These are phyloP conservation scores for Endoconidiophora laricicola DNA, from an alignment of 2,329 filamentous ascomycete genomes.

Conservation along the genomic window DNA sequence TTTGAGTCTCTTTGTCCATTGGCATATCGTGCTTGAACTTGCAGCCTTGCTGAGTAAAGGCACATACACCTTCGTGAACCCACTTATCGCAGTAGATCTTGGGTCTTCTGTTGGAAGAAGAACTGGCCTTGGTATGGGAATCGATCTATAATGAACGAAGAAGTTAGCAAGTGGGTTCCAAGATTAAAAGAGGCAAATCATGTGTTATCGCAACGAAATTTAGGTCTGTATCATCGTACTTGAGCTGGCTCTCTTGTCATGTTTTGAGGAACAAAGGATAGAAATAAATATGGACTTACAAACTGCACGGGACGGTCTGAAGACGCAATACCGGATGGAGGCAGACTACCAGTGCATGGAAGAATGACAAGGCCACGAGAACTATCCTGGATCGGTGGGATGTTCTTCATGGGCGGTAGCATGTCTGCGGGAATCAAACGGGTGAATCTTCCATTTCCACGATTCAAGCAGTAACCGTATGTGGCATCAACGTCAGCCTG, in stretches of 20 bases:
- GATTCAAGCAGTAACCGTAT: slow-evolving; percentile 35
- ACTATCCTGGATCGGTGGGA: slow-evolving; percentile 26
- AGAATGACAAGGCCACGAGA: slow-evolving; percentile 31
- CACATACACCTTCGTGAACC: slow-evolving; percentile 73
- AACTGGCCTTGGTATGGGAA: not conserved
- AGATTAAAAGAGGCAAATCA: not conserved
- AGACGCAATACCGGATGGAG: slow-evolving; percentile 20
- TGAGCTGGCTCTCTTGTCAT: no score
- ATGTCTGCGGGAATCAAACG: slow-evolving; percentile 38
- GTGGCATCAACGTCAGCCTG: slow-evolving; percentile 8
- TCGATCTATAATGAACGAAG: not conserved
- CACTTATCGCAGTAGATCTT: slow-evolving; percentile 83
- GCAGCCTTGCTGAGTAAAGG: slow-evolving; percentile 73
- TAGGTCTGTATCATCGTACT: no score
- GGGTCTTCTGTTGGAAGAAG: slow-evolving; percentile 20
- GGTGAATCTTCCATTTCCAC: slow-evolving; percentile 36
- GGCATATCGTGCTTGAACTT: slow-evolving; percentile 89
- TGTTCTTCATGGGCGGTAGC: slow-evolving; percentile 27
- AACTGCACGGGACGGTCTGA: slow-evolving; percentile 22
- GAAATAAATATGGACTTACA: slow-evolving; percentile 20
- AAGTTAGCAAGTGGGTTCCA: not conserved
- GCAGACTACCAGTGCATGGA: slow-evolving; percentile 21
- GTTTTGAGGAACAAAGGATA: not conserved
- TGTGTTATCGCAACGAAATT: no score
- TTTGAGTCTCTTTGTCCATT: slow-evolving; percentile 44